Conservation (phyloP, 495 filamentous ascomycete genomes). For the Astrothelium macrocarpum region DNA sequence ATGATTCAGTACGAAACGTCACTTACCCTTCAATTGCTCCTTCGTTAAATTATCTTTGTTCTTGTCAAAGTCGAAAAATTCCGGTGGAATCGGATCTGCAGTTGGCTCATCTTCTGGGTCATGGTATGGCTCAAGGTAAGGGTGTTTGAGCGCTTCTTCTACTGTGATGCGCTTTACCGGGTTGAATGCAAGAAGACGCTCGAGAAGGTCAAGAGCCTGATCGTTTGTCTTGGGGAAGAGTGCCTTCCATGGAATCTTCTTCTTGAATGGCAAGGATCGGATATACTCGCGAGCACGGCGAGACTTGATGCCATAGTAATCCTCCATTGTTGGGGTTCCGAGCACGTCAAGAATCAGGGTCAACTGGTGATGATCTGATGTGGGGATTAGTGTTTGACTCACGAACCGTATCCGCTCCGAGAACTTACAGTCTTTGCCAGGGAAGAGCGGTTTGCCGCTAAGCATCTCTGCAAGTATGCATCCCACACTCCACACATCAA, state of each 20-base stretch:
- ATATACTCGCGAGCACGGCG: slow-evolving; percentile 97
- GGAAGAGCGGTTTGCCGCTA: slow-evolving; percentile 96
- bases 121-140: slow-evolving; percentile 97
- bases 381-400: not conserved
- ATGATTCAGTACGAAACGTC: slow-evolving; percentile 1
- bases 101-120: slow-evolving; percentile 98
- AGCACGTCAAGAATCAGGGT: slow-evolving; percentile 97
- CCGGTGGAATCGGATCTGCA: slow-evolving; percentile 89
- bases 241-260: slow-evolving; percentile 96
- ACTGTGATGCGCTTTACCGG: slow-evolving; percentile 97
- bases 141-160: slow-evolving; percentile 93
- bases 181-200: slow-evolving; percentile 95
- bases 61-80: slow-evolving; percentile 99
- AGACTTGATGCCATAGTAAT: slow-evolving; percentile 99
- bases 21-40: slow-evolving; percentile 84
- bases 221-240: slow-evolving; percentile 98
- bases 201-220: slow-evolving; percentile 82
- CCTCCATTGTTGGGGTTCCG: slow-evolving; percentile 98
- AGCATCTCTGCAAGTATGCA: slow-evolving; percentile 99
- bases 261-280: slow-evolving; percentile 99
- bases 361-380: slow-evolving; percentile 88
- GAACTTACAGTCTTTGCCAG: slow-evolving; percentile 91
- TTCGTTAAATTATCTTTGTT: slow-evolving; percentile 98
- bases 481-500: slow-evolving; percentile 98
- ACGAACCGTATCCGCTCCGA: not conserved